phyloP scores from a whole-genome alignment of 2,329 filamentous ascomycete species.

The Geoglossum cookeanum region DNA sequence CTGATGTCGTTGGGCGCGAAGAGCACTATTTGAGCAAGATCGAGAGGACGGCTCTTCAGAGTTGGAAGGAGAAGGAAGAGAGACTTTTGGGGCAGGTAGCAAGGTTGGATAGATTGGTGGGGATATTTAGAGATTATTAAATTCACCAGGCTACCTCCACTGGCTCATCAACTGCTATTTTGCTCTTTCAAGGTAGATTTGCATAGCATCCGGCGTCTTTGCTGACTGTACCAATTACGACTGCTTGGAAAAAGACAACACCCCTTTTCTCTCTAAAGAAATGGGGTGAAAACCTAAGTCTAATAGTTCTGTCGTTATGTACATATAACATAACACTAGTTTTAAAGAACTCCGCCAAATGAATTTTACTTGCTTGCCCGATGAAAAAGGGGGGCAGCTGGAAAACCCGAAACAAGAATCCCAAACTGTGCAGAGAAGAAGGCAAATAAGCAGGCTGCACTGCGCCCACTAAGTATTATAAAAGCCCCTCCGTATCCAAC shows the following conservation, averaged over 20 bases:
- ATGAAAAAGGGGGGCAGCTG: neutral
- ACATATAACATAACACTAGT: neutral
- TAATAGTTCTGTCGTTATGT: neutral
- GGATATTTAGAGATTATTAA: slow-evolving; percentile 62
- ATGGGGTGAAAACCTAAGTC: neutral
- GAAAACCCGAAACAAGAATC: neutral
- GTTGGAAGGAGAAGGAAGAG: slow-evolving; percentile 41
- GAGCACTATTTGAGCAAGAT: slow-evolving; percentile 58
- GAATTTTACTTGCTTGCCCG: neutral
- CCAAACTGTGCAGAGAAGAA: neutral
- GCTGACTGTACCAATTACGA: too few relatives aligned
- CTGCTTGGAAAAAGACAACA: too few relatives aligned
- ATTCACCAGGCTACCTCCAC: neutral
- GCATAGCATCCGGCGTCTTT: neutral
- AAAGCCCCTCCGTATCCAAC: neutral
- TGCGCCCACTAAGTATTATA: neutral
- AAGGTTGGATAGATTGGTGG: slow-evolving; percentile 69
- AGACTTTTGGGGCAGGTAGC: slow-evolving; percentile 62
- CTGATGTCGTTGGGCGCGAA: slow-evolving; percentile 69
- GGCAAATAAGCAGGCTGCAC: neutral
- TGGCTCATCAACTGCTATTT: neutral
- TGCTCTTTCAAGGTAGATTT: neutral
- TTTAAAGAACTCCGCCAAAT: neutral
- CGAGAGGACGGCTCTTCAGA: slow-evolving; percentile 50
- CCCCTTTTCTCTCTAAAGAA: too few relatives aligned